Conservation (phyloP, 345 rosid species). For the Pistacia integerrima region DNA sequence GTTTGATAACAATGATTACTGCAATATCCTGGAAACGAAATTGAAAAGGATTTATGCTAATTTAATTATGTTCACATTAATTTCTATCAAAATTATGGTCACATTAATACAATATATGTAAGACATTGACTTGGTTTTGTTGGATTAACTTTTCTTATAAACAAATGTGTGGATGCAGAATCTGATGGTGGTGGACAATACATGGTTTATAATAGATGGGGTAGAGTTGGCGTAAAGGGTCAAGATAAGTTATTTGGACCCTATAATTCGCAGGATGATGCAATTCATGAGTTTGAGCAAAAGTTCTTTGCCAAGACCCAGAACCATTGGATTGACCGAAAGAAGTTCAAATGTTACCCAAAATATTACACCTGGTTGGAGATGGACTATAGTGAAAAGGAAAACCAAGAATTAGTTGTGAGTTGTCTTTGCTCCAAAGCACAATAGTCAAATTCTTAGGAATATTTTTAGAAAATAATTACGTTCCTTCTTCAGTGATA, state of each 20-base stretch:
- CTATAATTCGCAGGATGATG: constrained; percentile 48
- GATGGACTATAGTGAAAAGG: constrained; percentile 71
- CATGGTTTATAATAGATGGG: constrained; percentile 81
- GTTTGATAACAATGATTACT: background rate
- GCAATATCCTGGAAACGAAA: background rate
- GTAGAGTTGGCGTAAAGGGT: constrained; percentile 89
- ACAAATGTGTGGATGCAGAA: constrained; percentile 46
- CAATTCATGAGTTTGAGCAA: constrained; percentile 52
- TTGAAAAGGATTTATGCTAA: background rate
- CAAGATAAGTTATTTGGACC: constrained; percentile 79
- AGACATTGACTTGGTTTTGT: constrained; percentile 7
- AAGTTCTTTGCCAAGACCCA: constrained; percentile 75
- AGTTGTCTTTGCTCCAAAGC: constrained; percentile 31
- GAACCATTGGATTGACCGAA: constrained; percentile 64
- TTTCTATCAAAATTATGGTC: background rate
- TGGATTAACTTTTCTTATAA: background rate
- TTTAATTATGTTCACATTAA: background rate
- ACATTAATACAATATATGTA: background rate
- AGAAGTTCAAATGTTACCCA: constrained; percentile 53
- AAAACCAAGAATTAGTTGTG: constrained; percentile 52
- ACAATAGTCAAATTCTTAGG: background rate
- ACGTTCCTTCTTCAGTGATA: background rate
- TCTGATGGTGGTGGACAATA: constrained; percentile 67
- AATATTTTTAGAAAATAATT: constrained; percentile 16
- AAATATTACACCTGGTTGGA: constrained; percentile 74